A percentile compares a stretch with the other conserved stretches of the same genome.
Evolutionary conservation across 2,329 filamentous ascomycete species (phyloP).

Genomic region (Bipolaris sorokiniana): DNA sequence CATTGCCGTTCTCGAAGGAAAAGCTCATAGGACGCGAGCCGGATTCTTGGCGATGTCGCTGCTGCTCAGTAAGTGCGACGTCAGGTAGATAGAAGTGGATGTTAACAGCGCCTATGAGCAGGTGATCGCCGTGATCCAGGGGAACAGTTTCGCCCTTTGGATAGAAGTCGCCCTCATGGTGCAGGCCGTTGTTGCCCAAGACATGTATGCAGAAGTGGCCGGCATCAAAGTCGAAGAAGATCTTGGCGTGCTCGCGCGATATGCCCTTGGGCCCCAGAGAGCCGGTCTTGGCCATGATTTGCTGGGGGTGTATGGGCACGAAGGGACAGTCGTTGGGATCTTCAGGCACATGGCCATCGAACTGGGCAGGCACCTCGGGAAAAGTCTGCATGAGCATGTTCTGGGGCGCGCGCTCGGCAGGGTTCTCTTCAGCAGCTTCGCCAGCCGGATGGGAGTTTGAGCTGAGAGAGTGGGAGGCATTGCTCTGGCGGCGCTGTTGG

Average conservation of each 20-base stretch:
- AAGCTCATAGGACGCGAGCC: conserved; percentile 70
- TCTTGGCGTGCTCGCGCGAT: conserved; percentile 74
- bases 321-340: conserved; percentile 67
- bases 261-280: conserved; percentile 73
- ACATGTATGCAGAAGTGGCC: conserved; percentile 70
- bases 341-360: conserved; percentile 64
- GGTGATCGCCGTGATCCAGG: conserved; percentile 67
- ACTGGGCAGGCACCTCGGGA: conserved; percentile 53
- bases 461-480: conserved; percentile 58
- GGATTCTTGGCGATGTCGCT: conserved; percentile 57
- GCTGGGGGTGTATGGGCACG: conserved; percentile 72
- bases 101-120: conserved; percentile 74
- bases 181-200: conserved; percentile 69
- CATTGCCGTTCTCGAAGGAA: conserved; percentile 69
- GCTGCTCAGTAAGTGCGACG: conserved; percentile 56
- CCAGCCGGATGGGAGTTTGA: conserved; percentile 53
- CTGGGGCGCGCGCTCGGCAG: conserved; percentile 41
- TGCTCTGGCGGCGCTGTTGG: conserved; percentile 45
- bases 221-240: conserved; percentile 69
- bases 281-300: conserved; percentile 47
- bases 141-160: conserved; percentile 41
- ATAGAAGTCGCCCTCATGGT: conserved; percentile 45
- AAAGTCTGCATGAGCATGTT: conserved; percentile 47
- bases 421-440: conserved; percentile 39
- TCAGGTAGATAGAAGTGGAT: conserved; percentile 72